phyloP scores from a whole-genome alignment of 441 rosid genomes.

The Bruguiera hainesii region DNA sequence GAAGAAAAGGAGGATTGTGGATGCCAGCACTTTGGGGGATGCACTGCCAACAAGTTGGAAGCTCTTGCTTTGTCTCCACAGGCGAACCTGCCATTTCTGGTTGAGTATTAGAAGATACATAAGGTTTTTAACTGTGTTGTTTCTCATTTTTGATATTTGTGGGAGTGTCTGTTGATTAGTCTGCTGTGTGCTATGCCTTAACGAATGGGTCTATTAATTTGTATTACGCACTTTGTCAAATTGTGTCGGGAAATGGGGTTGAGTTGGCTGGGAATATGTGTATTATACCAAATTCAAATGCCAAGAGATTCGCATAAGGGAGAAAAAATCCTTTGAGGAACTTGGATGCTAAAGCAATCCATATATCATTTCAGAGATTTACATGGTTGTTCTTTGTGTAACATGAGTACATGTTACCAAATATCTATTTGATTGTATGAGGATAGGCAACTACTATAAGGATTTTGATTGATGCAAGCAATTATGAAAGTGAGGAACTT shows the following conservation, averaged over 20 bases:
- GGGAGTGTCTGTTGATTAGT: background rate
- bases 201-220: background rate
- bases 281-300: background rate
- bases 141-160: background rate
- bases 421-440: background rate
- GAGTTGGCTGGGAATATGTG: background rate
- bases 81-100: constrained; percentile 49
- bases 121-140: constrained; percentile 36
- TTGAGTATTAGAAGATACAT: constrained; percentile 57
- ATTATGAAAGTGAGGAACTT: background rate
- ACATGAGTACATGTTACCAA: background rate
- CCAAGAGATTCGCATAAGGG: background rate
- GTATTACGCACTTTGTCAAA: background rate
- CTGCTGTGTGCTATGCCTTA: background rate
- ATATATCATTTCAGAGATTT: background rate
- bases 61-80: constrained; percentile 59
- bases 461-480: no score
- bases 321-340: background rate
- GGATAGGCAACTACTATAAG: background rate
- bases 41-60: constrained; percentile 61
- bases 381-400: background rate
- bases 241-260: background rate
- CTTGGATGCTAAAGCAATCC: background rate
- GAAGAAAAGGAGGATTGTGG: constrained; percentile 71
- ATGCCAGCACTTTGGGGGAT: constrained; percentile 50